phyloP scores from a whole-genome alignment of 2,329 filamentous ascomycete genomes.

The Fusarium sambucinum region DNA sequence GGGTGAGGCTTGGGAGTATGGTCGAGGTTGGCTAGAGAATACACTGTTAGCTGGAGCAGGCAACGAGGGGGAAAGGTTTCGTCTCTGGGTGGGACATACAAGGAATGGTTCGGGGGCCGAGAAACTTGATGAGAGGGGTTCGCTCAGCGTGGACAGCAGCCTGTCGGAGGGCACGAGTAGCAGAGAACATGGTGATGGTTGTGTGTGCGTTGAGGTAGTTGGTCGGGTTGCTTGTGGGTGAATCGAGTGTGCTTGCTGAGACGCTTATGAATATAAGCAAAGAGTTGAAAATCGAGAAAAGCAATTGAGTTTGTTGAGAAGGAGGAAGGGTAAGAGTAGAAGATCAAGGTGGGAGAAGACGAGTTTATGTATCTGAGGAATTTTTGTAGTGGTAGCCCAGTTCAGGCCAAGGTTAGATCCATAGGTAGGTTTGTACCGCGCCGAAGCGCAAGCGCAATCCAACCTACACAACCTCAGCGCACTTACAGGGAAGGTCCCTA shows the following conservation, averaged over 20 bases:
- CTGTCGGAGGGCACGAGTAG: constrained; percentile 69
- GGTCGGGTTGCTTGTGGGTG: constrained; percentile 21
- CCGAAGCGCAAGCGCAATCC: constrained; percentile 28
- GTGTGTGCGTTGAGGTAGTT: constrained; percentile 5
- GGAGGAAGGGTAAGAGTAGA: constrained; percentile 5
- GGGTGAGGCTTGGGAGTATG: constrained; percentile 80
- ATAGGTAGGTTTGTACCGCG: constrained; percentile 39
- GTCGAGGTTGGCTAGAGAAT: constrained; percentile 72
- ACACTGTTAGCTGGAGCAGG: constrained; percentile 33
- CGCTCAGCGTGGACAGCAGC: constrained; percentile 70
- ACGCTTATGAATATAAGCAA: background rate
- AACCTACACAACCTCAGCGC: constrained; percentile 16
- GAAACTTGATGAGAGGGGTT: constrained; percentile 71
- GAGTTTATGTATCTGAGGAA: constrained; percentile 47
- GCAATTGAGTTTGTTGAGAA: constrained; percentile 24
- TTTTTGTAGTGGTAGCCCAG: constrained; percentile 33
- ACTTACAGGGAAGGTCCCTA: constrained; percentile 26
- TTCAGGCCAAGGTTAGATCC: constrained; percentile 1
- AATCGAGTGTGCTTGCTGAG: constrained; percentile 17
- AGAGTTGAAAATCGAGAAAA: background rate
- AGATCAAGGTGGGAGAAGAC: constrained; percentile 32
- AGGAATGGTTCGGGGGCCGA: constrained; percentile 70
- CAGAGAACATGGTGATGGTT: constrained; percentile 62
- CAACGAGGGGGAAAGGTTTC: background rate
- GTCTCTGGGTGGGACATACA: constrained; percentile 56